A percentile compares a stretch with the other conserved stretches of the same genome.
Evolutionary conservation across 805 yeast genomes (phyloP).

Genomic region (Yamadazyma nakazawae): DNA sequence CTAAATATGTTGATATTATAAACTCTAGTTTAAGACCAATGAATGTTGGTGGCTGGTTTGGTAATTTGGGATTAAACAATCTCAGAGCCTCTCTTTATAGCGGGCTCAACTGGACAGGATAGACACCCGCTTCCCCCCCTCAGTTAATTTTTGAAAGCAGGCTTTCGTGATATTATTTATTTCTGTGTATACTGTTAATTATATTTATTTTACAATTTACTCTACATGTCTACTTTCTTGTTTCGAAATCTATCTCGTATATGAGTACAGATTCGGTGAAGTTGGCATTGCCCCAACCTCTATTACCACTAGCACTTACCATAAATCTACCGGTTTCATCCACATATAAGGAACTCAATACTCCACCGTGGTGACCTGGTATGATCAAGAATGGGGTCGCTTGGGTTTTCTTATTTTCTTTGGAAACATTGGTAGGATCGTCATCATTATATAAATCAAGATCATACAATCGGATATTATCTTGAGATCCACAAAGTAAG

Average conservation of each 20-base stretch:
- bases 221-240: not conserved
- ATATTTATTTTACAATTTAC: not conserved
- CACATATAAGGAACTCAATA: constrained; percentile 67
- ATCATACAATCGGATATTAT: constrained; percentile 86
- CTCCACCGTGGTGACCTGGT: constrained; percentile 97
- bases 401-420: constrained; percentile 34
- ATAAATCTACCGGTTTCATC: constrained; percentile 87
- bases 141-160: not conserved
- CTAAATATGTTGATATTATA: constrained; percentile 4
- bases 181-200: constrained; percentile 1
- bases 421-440: constrained; percentile 16
- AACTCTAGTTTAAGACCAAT: constrained; percentile 9
- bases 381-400: constrained; percentile 81
- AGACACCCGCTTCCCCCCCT: not conserved
- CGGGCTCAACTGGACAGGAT: constrained; percentile 2
- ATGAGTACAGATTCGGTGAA: constrained; percentile 77
- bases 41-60: constrained; percentile 9
- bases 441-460: constrained; percentile 44
- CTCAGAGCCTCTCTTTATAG: constrained; percentile 28
- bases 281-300: constrained; percentile 88
- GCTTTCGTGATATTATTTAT: not conserved
- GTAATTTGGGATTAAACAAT: constrained; percentile 22
- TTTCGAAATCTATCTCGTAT: constrained; percentile 63
- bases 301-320: constrained; percentile 88
- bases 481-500: constrained; percentile 83